Base-by-base conservation (phyloP, 2,329 filamentous ascomycete genomes). In the Pseudogymnoascus sp. region DNA sequence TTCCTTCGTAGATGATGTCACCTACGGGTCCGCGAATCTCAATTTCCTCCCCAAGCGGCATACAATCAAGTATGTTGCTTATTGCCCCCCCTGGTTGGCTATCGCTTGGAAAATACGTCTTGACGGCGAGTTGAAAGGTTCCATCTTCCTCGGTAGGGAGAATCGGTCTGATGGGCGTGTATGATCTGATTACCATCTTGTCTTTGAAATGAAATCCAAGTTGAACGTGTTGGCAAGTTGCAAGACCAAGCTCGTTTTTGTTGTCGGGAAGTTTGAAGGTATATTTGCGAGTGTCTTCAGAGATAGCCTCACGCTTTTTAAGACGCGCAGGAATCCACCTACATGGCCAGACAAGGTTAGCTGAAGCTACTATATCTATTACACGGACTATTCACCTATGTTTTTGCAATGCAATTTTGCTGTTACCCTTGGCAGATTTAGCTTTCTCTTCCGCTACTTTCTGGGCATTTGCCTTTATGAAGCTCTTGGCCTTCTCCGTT, bases 151-250 rank as follows among this genome's bases (percentile, higher is more conserved):
- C 71, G 6, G 12, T 66, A 63, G 63, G 67, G 0, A 77, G 68
- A 3, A 81, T 65, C 0, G 81, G 81, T 9, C 75, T 69, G 0
- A 76, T 79, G 0, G 80, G 80, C 0, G 80, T 81, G 66, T 82
- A 83, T 0, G 74, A 73, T 1, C 80, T 75, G 11, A 81, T 74
- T 9, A 82, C 71, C 72, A 83, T 78, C 58, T 75, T 74, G 64
- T 82, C 79, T 41, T 72, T 67, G 62, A 82, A 72, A 62, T 83
- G 79, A 65, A 82, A 81, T 2, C 80, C 81, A 7, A 83, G 63
- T 60, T 81, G 75, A 20, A 83, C 69, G 65, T 83, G 80, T 66
- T 83, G 78, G 60, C 80, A 79, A 0, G 78, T 82, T 14, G 73
- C 74, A 0, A 82, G 68, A 0, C 79, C 79, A 0, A 83, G 73